A percentile compares a stretch with the other conserved stretches of the same genome.
phyloP scores from a whole-genome alignment of 192 early-diverging fungal species.

The Coemansia sp. region DNA sequence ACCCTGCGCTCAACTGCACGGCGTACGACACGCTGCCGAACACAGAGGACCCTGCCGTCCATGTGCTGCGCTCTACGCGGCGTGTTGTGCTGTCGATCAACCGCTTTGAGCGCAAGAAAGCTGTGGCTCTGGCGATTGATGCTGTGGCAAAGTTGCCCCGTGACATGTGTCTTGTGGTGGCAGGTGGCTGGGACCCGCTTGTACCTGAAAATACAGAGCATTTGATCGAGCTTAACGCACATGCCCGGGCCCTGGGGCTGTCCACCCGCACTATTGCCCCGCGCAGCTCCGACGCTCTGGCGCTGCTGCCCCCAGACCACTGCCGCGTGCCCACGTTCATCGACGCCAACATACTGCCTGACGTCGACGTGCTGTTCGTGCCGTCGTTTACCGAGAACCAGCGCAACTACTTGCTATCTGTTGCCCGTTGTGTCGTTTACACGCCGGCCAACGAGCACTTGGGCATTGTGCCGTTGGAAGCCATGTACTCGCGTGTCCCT shows the following conservation, averaged over 20 bases:
- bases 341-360: conserved; percentile 16
- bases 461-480: conserved; percentile 95
- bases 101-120: conserved; percentile 96
- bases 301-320: conserved; percentile 17
- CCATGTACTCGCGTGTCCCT: conserved; percentile 85
- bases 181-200: conserved; percentile 85
- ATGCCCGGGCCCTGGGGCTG: conserved; percentile 52
- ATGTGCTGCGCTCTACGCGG: conserved; percentile 24
- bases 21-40: conserved; percentile 67
- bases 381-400: conserved; percentile 84
- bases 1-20: conserved; percentile 78
- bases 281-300: conserved; percentile 4
- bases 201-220: conserved; percentile 87
- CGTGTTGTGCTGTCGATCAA: conserved; percentile 74
- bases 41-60: conserved; percentile 53
- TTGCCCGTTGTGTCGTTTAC: conserved; percentile 70
- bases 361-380: conserved; percentile 74
- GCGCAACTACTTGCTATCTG: conserved; percentile 66
- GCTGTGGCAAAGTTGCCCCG: conserved; percentile 56
- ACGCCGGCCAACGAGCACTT: conserved; percentile 94
- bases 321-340: conserved; percentile 11
- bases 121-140: conserved; percentile 74
- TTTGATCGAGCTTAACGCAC: conserved; percentile 63
- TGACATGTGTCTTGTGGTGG: conserved; percentile 62
- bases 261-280: conserved; percentile 37